Base-by-base conservation (phyloP, 805 yeast genomes). In the Alloascoidea hylecoeti region DNA sequence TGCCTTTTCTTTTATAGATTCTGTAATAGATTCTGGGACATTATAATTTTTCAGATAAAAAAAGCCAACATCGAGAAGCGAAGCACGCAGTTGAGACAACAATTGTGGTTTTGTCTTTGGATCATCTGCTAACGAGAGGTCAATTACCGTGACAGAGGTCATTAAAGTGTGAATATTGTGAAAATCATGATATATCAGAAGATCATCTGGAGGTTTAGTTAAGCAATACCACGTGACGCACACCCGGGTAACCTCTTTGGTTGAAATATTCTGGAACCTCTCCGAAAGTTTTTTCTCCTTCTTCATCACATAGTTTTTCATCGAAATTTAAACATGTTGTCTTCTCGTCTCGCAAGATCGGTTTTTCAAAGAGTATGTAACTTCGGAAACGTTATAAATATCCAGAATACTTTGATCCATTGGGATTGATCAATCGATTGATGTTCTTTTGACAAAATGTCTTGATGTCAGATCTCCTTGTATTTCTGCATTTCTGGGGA, bases 51-150 rank as follows among this genome's bases (percentile, higher is more conserved):
- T 55, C 36, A 73, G 51, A 34, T 71, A 61, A 30, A 75, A 50
- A 45, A 74, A 74, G 4, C 81, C 81, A 15, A 75, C 68, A 19
- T 66, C 57, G 39, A 72, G 61, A n/a, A 73, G 53, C 0, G 78
- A 77, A 44, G 66, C 40, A 48, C 64, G 41, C 27, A 53, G 50
- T 15, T 48, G 44, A 9, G 33, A 42, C 14, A 72, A 55, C 39
- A 74, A 61, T 44, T 56, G 51, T 1, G 62, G 60, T 42, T 60
- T 64, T n/a, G 67, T 63, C 0, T 34, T 48, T 1, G 68, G 63
- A 40, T 61, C 53, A n/a, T 53, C 46, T 1, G 72, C 74, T 35
- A 55, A 47, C 3, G 48, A 37, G 18, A 69, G 51, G 45, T 72
- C 77, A 6, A 73, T 42, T 2, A 64, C 49, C n/a, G 73, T 73